Evolutionary conservation across 768 basidiomycete species (phyloP), one percentile per base, ranked within the genome.

Genomic region (Boletus edulis): DNA sequence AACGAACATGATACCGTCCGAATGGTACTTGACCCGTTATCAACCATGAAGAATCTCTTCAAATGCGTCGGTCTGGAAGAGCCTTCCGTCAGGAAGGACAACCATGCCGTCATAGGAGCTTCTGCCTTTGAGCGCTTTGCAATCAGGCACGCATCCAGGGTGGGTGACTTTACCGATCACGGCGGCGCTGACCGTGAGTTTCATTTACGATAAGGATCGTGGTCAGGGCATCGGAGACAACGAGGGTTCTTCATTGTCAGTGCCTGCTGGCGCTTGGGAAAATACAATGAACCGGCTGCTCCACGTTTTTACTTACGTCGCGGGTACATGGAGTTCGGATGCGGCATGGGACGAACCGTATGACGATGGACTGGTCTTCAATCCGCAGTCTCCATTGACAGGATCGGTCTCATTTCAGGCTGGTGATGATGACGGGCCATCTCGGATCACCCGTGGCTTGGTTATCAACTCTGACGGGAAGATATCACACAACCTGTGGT

Each of bases 1-100:
- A 91, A 91, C 66, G 86, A 85, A 46, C 75, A 81, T 56, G 88
- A 91, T 62, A 64, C 72, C n/a, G 62, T 87, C 22, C 72, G 56
- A 22, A 51, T 75, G 66, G 67, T 69, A 41, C 52, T 55, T 12
- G 64, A 66, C 49, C 65, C 66, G 38, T 51, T 55, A 45, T 51
- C 55, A 50, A 54, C 61, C 29, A 56, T 49, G 51, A 56, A 22
- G 29, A 48, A 49, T 38, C 58, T 54, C 15, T 52, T 67, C 31
- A 27, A 40, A 41, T 45, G 43, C 61, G 57, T 56, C 45, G 58
- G 52, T 11, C 24, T 57, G 41, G 55, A 48, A 32, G 50, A 49
- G 11, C 31, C 35, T n/a, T 39, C 44, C 32, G 53, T 44, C 22
- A 52, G 41, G 24, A 54, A 40, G 18, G 56, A 24, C 1, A 37